Evolutionary conservation across 2,329 filamentous ascomycete genomes (phyloP).

Genomic region (Beauveria pseudobassiana): DNA sequence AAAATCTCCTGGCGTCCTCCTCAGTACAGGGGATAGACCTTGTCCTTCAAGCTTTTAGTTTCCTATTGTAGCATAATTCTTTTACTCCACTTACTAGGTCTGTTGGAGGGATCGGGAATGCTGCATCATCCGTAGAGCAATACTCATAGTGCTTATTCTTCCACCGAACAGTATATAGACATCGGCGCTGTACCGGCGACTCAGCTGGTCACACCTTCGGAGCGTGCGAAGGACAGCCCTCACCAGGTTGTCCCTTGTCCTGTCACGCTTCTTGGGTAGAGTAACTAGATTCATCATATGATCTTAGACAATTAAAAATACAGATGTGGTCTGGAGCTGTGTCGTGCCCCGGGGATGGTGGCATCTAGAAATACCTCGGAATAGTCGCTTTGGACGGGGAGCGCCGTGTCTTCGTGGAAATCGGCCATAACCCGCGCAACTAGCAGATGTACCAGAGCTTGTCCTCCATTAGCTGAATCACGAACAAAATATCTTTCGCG

Average conservation of each 20-base stretch:
- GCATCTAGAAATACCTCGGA: not conserved
- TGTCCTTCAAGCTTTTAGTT: not conserved
- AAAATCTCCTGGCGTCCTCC: not conserved
- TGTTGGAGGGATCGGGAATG: not conserved
- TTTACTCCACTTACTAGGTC: not conserved
- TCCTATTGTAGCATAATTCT: not conserved
- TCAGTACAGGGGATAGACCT: not conserved
- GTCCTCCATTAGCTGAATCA: not conserved
- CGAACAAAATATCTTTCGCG: not conserved
- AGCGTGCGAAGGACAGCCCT: slow-evolving; percentile 1
- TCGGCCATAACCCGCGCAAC: not conserved
- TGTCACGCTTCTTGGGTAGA: slow-evolving; percentile 1
- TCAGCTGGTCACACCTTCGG: not conserved
- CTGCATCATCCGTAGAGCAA: not conserved
- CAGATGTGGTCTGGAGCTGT: not conserved
- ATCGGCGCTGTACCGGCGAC: not conserved
- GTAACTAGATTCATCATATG: not conserved
- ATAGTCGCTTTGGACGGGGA: not conserved
- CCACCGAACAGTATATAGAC: slow-evolving; percentile 1
- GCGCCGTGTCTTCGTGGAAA: not conserved
- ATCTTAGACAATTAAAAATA: not conserved
- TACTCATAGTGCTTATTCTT: slow-evolving; percentile 2
- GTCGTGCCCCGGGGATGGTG: not conserved
- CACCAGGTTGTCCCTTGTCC: not conserved
- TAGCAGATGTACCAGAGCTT: not conserved